These are phyloP conservation scores for Penicillium sp. DNA, from an alignment of 2,329 filamentous ascomycete species.

Conservation along the genomic window DNA sequence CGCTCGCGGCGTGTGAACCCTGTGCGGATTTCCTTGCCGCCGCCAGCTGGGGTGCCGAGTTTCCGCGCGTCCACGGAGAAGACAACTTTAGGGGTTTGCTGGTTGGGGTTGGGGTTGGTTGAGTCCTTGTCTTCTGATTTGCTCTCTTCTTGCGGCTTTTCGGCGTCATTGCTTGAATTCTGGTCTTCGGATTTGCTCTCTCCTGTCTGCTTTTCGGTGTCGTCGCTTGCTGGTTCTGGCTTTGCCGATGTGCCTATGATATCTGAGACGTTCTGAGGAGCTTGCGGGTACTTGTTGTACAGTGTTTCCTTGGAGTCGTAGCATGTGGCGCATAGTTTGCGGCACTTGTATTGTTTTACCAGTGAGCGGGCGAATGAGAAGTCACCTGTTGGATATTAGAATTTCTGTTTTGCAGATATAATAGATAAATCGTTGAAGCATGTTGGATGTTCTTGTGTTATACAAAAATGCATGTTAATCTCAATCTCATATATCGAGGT, in stretches of 20 bases:
- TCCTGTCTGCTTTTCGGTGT: not conserved
- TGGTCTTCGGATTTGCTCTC: not conserved
- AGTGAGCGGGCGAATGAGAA: constrained; percentile 50
- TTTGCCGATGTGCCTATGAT: constrained; percentile 25
- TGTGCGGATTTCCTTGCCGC: constrained; percentile 46
- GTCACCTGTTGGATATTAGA: constrained; percentile 23
- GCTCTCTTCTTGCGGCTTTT: not conserved
- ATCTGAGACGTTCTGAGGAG: constrained; percentile 56
- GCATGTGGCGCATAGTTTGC: constrained; percentile 43
- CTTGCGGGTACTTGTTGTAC: constrained; percentile 71
- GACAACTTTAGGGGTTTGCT: constrained; percentile 31
- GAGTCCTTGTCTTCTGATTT: not conserved
- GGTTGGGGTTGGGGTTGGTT: not conserved
- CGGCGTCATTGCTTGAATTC: not conserved
- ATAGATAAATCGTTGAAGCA: not conserved
- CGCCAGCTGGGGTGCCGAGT: constrained; percentile 36
- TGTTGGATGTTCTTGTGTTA: not conserved
- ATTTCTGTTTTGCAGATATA: not conserved
- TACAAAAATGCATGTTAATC: not conserved
- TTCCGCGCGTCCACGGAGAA: constrained; percentile 47
- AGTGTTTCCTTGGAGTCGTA: constrained; percentile 52
- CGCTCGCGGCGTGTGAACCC: constrained; percentile 34
- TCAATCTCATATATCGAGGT: not conserved
- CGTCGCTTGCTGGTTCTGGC: constrained; percentile 1
- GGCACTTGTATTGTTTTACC: constrained; percentile 41